Evolutionary conservation across 192 early-diverging fungal genomes (phyloP).

Genomic region (Backusella circina): DNA sequence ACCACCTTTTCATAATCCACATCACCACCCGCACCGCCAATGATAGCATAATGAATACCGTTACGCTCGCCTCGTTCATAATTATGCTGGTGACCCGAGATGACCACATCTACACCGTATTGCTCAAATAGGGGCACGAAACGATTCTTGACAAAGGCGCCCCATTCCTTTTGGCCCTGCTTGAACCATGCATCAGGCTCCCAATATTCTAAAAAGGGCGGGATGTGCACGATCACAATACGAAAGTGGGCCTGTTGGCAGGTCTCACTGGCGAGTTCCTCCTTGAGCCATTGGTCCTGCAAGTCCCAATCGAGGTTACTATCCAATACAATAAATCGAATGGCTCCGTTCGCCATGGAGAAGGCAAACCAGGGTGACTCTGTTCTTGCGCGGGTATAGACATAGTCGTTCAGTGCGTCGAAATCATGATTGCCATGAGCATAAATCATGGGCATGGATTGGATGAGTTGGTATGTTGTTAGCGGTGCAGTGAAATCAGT

Average conservation of each 20-base stretch:
- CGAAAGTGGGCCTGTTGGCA: slow-evolving; percentile 54
- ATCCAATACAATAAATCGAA: slow-evolving; percentile 67
- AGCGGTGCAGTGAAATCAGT: slow-evolving; percentile 64
- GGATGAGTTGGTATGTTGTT: slow-evolving; percentile 49
- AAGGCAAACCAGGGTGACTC: slow-evolving; percentile 49
- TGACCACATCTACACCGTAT: slow-evolving; percentile 66
- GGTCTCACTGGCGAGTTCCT: slow-evolving; percentile 53
- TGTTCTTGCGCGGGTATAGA: slow-evolving; percentile 46
- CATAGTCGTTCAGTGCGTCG: slow-evolving; percentile 48
- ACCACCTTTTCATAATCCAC: slow-evolving; percentile 60
- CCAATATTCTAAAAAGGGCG: slow-evolving; percentile 77
- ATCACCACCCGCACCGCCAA: slow-evolving; percentile 69
- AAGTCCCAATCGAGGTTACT: slow-evolving; percentile 56
- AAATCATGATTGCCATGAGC: slow-evolving; percentile 76
- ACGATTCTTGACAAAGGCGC: slow-evolving; percentile 58
- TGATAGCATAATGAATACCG: slow-evolving; percentile 62
- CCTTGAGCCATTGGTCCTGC: slow-evolving; percentile 60
- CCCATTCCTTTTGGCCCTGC: slow-evolving; percentile 68
- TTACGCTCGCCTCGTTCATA: slow-evolving; percentile 59
- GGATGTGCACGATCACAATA: slow-evolving; percentile 68
- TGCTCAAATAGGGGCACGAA: slow-evolving; percentile 65
- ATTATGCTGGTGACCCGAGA: slow-evolving; percentile 80
- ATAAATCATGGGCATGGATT: slow-evolving; percentile 60
- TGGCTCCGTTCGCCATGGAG: slow-evolving; percentile 45
- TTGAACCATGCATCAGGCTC: slow-evolving; percentile 63